Percentiles rank a stretch among this genome's conserved stretches.
Conservation (phyloP, 805 yeast species). For the Priceomyces melissophilus region DNA sequence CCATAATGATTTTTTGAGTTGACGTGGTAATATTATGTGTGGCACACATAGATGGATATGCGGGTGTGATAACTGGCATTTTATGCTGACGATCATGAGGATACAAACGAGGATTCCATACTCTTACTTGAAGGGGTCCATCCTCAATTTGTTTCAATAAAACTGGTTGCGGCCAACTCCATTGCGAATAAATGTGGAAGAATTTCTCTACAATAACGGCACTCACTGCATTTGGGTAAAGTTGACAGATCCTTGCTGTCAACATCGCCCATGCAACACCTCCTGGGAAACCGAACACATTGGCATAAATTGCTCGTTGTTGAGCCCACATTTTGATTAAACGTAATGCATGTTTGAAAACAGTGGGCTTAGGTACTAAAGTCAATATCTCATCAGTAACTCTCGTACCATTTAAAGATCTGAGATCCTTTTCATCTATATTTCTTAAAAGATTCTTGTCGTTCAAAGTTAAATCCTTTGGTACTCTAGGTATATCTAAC, state of each 20-base stretch:
- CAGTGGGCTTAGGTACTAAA: constrained; percentile 88
- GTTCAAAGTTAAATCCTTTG: constrained; percentile 65
- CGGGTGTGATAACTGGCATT: constrained; percentile 99
- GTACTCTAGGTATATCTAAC: constrained; percentile 80
- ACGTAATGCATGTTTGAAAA: constrained; percentile 87
- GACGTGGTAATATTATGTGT: constrained; percentile 92
- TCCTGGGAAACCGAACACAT: constrained; percentile 96
- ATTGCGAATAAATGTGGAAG: constrained; percentile 77
- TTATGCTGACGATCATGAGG: constrained; percentile 84
- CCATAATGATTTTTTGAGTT: constrained; percentile 75
- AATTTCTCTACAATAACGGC: constrained; percentile 88
- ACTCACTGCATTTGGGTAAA: constrained; percentile 94
- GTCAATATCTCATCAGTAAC: constrained; percentile 92
- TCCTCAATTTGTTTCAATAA: constrained; percentile 89
- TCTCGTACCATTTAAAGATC: constrained; percentile 92
- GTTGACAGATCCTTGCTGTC: constrained; percentile 95
- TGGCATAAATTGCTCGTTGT: constrained; percentile 88
- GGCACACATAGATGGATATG: constrained; percentile 98
- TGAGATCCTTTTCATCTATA: constrained; percentile 84
- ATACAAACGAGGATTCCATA: constrained; percentile 93
- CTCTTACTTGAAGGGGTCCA: constrained; percentile 93
- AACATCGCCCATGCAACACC: constrained; percentile 99
- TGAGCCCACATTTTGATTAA: constrained; percentile 97
- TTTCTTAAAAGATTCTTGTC: constrained; percentile 85
- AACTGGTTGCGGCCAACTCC: constrained; percentile 99